phyloP scores from a whole-genome alignment of 2,329 filamentous ascomycete species.

The Plectosphaerella sp. region DNA sequence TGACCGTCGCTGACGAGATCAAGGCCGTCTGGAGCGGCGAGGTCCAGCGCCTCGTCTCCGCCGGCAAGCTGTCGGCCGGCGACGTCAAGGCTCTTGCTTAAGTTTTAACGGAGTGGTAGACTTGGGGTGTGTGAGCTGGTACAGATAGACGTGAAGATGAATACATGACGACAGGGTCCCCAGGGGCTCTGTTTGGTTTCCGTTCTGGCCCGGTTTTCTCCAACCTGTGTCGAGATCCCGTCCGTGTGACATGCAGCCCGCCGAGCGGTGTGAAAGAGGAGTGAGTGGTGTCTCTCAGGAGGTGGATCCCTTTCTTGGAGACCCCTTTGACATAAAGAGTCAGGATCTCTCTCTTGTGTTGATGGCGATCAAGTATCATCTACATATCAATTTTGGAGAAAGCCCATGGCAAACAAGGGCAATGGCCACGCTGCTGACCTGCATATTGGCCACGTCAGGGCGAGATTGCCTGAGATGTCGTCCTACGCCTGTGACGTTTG shows the following conservation, averaged over 20 bases:
- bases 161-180: neutral
- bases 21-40: constrained; percentile 79
- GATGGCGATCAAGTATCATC: too few relatives aligned
- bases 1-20: constrained; percentile 79
- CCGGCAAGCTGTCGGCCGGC: constrained; percentile 81
- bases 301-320: too few relatives aligned
- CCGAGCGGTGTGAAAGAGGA: neutral
- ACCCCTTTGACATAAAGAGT: neutral
- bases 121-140: neutral
- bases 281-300: too few relatives aligned
- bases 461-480: neutral
- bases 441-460: neutral
- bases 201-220: neutral
- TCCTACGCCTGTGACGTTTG: neutral
- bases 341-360: neutral
- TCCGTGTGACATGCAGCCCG: neutral
- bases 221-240: neutral
- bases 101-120: neutral
- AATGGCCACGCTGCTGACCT: too few relatives aligned
- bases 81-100: constrained; percentile 65
- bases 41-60: constrained; percentile 70
- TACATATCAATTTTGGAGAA: too few relatives aligned
- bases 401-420: too few relatives aligned
- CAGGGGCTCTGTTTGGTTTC: neutral
- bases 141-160: neutral